These are phyloP conservation scores for Termitomyces sp. DNA, from an alignment of 768 basidiomycete species.

Conservation along the genomic window DNA sequence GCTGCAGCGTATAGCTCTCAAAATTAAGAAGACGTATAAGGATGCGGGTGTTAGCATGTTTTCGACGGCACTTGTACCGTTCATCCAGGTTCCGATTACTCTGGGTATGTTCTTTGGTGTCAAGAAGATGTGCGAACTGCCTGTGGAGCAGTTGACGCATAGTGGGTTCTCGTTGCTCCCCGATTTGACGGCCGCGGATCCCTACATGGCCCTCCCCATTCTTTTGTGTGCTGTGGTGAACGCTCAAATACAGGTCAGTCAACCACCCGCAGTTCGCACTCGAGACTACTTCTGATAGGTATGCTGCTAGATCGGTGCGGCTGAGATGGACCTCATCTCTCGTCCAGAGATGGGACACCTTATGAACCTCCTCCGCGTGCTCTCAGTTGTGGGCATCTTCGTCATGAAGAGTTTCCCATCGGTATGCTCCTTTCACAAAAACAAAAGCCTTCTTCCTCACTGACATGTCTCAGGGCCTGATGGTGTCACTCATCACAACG, in stretches of 20 bases:
- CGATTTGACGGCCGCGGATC: slow-evolving; percentile 77
- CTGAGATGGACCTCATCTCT: slow-evolving; percentile 50
- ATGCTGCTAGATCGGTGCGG: slow-evolving; percentile 36
- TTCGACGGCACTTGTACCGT: slow-evolving; percentile 42
- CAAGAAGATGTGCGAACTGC: slow-evolving; percentile 64
- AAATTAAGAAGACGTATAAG: slow-evolving; percentile 53
- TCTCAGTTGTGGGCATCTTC: slow-evolving; percentile 42
- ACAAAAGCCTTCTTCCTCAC: background rate
- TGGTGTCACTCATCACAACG: slow-evolving; percentile 39
- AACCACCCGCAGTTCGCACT: background rate
- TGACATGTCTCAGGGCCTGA: slow-evolving; percentile 29
- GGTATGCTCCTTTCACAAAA: slow-evolving; percentile 41
- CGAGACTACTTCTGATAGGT: background rate
- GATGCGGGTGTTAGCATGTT: slow-evolving; percentile 63
- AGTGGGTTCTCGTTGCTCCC: slow-evolving; percentile 74
- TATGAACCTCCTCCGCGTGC: slow-evolving; percentile 61
- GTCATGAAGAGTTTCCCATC: slow-evolving; percentile 57
- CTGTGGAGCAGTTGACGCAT: slow-evolving; percentile 68
- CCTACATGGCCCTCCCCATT: slow-evolving; percentile 69
- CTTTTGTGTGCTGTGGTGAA: slow-evolving; percentile 58
- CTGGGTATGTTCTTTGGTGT: slow-evolving; percentile 83
- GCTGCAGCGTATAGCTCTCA: slow-evolving; percentile 49
- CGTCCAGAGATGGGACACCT: slow-evolving; percentile 59
- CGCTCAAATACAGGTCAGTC: slow-evolving; percentile 61
- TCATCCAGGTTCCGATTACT: slow-evolving; percentile 74